Percentiles rank a stretch among this genome's conserved stretches.
phyloP scores from a whole-genome alignment of 2,329 filamentous ascomycete species.

The Graphilbum sp. region DNA sequence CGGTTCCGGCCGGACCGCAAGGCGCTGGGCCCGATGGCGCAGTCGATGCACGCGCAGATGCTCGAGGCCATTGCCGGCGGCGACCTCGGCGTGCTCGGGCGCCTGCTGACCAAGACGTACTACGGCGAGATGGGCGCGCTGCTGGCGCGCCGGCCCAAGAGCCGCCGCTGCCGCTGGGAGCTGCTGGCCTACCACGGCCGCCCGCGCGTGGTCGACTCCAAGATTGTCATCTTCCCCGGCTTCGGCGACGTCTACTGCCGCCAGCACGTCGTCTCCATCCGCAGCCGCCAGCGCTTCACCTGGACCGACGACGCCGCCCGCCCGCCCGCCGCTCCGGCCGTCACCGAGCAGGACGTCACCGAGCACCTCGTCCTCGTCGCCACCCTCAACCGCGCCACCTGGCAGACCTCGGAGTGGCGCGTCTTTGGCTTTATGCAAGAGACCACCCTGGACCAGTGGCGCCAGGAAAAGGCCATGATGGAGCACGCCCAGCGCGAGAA shows the following conservation, averaged over 20 bases:
- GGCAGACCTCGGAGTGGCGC: constrained; percentile 36
- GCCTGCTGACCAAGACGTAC: constrained; percentile 36
- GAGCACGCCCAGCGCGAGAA: background rate
- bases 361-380: constrained; percentile 51
- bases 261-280: constrained; percentile 44
- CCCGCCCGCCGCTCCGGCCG: constrained; percentile 24
- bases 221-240: constrained; percentile 29
- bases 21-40: constrained; percentile 33
- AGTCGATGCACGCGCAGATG: constrained; percentile 43
- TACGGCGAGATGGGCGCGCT: constrained; percentile 32
- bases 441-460: constrained; percentile 28
- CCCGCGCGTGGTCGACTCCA: constrained; percentile 38
- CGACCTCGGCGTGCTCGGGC: constrained; percentile 31
- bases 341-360: constrained; percentile 34
- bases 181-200: constrained; percentile 31
- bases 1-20: constrained; percentile 25
- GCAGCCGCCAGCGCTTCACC: constrained; percentile 36
- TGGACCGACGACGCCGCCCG: constrained; percentile 20
- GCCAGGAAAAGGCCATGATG: constrained; percentile 11
- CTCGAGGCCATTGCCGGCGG: constrained; percentile 43
- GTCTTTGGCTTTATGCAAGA: constrained; percentile 47
- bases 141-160: constrained; percentile 32
- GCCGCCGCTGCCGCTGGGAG: constrained; percentile 34
- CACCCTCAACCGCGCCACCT: constrained; percentile 26
- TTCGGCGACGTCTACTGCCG: constrained; percentile 18